Evolutionary conservation across 2,329 filamentous ascomycete species (phyloP), one percentile per base, ranked within the genome.

Genomic region (Botrytis fabae): DNA sequence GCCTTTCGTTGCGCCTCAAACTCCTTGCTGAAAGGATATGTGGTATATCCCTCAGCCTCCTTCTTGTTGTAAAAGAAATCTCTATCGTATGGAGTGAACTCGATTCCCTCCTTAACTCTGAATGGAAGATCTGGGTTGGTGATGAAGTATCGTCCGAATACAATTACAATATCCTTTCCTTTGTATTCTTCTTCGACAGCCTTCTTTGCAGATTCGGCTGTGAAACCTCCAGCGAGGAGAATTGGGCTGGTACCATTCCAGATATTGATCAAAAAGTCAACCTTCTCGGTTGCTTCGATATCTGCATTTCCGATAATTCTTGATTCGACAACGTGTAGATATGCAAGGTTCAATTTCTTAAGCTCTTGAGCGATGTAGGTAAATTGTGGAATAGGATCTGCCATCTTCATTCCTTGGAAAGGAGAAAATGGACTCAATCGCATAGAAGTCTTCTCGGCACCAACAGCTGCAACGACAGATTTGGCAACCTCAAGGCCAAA

Each of bases 351-450:
- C 1, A 90, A 79, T 40, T 82, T 80, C 70, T 84, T 86, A 18
- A 89, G 81, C 60, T 86, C 84, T 46, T 81, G 77, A 60, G 89
- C 83, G 12, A 92, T 78, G 77, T 92, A 83, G 0, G 82, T 82
- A 78, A 92, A 93, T 74, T 93, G 90, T 0, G 90, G 87, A 14
- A 88, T 78, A 0, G 90, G 90, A 62, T 93, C 85, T 0, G 80
- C 76, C 88, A 92, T 91, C 46, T 82, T 82, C 90, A 92, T 90
- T 46, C 85, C 86, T 74, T 92, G 88, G 81, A 89, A 92, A 0
- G 81, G 81, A 68, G 85, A 87, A 82, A 85, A 92, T 0, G 91
- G 91, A 10, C 85, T 87, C 2, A 93, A 80, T 2, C 90, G 86
- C 44, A 92, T 85, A 1, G 85, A 88, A 2, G 85, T 84, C 20